A percentile compares a stretch with the other conserved stretches of the same genome.
Conservation (phyloP, 2,329 filamentous ascomycete species). For the Scedosporium apiospermum region DNA sequence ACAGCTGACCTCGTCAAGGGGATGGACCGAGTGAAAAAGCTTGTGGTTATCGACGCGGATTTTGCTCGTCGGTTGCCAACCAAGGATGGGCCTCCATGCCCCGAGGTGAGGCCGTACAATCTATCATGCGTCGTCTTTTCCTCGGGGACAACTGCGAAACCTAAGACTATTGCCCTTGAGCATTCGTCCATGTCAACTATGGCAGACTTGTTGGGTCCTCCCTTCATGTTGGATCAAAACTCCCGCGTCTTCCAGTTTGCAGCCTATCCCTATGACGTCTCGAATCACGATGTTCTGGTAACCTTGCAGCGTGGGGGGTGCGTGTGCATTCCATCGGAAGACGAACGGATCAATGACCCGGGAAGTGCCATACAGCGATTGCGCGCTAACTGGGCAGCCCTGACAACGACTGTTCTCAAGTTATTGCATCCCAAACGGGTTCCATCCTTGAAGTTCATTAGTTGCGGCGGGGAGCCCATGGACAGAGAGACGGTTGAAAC, state of each 20-base stretch:
- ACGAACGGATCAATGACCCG: conserved; percentile 2
- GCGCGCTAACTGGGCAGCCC: neutral
- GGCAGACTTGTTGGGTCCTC: neutral
- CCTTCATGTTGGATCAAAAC: neutral
- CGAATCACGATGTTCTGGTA: conserved; percentile 6
- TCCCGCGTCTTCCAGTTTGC: conserved; percentile 9
- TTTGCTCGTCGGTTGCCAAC: no score
- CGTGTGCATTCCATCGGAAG: conserved; percentile 7
- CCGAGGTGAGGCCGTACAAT: no score
- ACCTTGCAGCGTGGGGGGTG: conserved; percentile 7
- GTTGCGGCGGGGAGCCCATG: no score
- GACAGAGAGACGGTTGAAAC: no score
- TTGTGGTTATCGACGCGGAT: neutral
- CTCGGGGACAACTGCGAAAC: no score
- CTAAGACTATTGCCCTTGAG: no score
- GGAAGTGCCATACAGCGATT: neutral
- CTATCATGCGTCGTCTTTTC: no score
- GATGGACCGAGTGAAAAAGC: neutral
- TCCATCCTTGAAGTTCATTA: no score
- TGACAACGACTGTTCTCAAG: neutral
- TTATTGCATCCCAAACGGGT: no score
- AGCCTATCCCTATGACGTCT: conserved; percentile 11
- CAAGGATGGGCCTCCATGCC: no score
- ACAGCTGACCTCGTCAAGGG: conserved; percentile 14
- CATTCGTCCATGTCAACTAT: no score